These are phyloP conservation scores for Eucalyptus regnans DNA, from an alignment of 345 rosid species.

Conservation along the genomic window DNA sequence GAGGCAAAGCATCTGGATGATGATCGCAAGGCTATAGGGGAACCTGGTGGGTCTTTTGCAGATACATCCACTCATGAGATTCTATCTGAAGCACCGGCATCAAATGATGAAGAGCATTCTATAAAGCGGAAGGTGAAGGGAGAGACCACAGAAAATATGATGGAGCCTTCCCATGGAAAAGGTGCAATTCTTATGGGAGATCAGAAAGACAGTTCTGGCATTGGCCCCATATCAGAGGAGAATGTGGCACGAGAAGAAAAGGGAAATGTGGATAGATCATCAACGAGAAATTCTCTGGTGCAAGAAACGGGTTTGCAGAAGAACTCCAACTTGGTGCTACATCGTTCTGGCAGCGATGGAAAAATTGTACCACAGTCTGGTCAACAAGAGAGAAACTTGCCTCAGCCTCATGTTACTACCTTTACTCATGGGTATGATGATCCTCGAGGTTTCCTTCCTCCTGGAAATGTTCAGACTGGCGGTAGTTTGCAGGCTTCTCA, in stretches of 20 bases:
- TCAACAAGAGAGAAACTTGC: neutral
- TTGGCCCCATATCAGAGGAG: slow-evolving; percentile 2
- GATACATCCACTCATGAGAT: slow-evolving; percentile 5
- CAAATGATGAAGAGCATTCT: slow-evolving; percentile 6
- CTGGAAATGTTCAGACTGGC: slow-evolving; percentile 12
- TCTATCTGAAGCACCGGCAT: neutral
- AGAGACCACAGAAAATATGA: slow-evolving; percentile 3
- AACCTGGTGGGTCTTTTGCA: slow-evolving; percentile 3
- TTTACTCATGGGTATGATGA: slow-evolving; percentile 2
- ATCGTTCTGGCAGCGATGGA: neutral
- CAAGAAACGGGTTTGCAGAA: slow-evolving; percentile 7
- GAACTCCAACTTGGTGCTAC: neutral
- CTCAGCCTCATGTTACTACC: slow-evolving; percentile 1
- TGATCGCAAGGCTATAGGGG: slow-evolving; percentile 3
- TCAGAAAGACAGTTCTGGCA: slow-evolving; percentile 10
- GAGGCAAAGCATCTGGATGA: slow-evolving; percentile 10
- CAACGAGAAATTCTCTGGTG: neutral
- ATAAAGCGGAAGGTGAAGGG: slow-evolving; percentile 13
- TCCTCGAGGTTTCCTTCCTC: slow-evolving; percentile 8
- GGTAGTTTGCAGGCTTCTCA: slow-evolving; percentile 1
- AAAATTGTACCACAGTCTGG: neutral
- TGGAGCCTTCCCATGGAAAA: neutral
- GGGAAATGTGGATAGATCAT: slow-evolving; percentile 7
- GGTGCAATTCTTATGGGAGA: neutral
- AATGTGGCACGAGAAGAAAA: slow-evolving; percentile 8